A percentile compares a stretch with the other conserved stretches of the same genome.
Conservation (phyloP, 2,329 filamentous ascomycete genomes). For the Nannizziopsis arthrosporioides region DNA sequence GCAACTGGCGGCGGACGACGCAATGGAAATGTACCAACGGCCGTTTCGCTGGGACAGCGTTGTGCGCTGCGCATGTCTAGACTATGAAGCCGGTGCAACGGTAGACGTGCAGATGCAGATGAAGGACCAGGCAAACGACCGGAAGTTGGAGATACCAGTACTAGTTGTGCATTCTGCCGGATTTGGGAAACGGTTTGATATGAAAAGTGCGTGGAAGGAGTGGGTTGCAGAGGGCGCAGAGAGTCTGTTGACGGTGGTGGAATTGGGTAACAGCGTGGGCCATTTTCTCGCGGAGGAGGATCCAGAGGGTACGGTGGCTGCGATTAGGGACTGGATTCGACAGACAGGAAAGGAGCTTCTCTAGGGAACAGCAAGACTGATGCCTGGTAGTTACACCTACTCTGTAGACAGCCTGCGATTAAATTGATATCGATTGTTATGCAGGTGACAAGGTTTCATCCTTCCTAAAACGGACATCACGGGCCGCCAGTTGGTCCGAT, state of each 20-base stretch:
- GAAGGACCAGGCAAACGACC: conserved; percentile 35
- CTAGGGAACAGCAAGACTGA: neutral
- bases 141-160: conserved; percentile 34
- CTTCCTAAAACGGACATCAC: too few relatives aligned
- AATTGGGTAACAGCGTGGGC: conserved; percentile 26
- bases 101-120: conserved; percentile 36
- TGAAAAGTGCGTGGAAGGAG: conserved; percentile 34
- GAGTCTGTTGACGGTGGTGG: conserved; percentile 24
- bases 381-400: too few relatives aligned
- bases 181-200: conserved; percentile 36
- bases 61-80: conserved; percentile 36
- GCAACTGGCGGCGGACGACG: conserved; percentile 23
- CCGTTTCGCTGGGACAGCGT: conserved; percentile 34
- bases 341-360: neutral
- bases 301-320: conserved; percentile 23
- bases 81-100: conserved; percentile 37
- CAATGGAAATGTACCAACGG: conserved; percentile 35
- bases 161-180: conserved; percentile 36
- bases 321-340: conserved; percentile 7
- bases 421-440: too few relatives aligned
- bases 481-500: too few relatives aligned
- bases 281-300: conserved; percentile 41
- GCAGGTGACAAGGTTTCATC: too few relatives aligned
- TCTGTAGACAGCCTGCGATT: too few relatives aligned
- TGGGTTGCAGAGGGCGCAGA: conserved; percentile 31